These are phyloP conservation scores for Perkinsus olseni DNA, from an alignment of 169 alveolate species.

Conservation along the genomic window DNA sequence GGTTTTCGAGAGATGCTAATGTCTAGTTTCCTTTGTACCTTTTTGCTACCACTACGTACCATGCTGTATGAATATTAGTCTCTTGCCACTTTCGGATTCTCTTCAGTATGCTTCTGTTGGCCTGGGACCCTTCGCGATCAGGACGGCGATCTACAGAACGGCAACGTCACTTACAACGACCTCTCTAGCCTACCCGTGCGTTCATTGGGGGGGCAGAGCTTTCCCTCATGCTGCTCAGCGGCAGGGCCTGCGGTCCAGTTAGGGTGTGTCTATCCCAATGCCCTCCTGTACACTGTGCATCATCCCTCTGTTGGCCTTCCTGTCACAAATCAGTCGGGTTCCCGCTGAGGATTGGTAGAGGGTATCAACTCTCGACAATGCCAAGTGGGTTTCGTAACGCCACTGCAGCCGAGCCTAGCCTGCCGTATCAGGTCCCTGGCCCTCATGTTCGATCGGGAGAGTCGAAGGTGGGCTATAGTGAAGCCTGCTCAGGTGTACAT, in stretches of 20 bases:
- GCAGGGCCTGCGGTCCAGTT: too few relatives aligned
- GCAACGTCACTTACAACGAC: too few relatives aligned
- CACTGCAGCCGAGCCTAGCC: neutral
- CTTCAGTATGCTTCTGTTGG: too few relatives aligned
- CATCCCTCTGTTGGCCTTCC: neutral
- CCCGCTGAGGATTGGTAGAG: neutral
- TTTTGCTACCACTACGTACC: neutral
- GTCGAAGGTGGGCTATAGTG: neutral
- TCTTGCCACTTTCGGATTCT: neutral
- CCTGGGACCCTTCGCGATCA: too few relatives aligned
- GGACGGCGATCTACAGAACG: too few relatives aligned
- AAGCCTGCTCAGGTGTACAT: neutral
- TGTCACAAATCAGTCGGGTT: neutral
- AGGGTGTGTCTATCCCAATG: too few relatives aligned
- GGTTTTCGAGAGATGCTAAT: neutral
- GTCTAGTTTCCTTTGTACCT: neutral
- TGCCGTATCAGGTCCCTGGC: neutral
- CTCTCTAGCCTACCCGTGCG: too few relatives aligned
- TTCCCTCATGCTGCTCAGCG: too few relatives aligned
- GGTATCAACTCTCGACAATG: neutral
- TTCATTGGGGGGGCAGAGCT: too few relatives aligned
- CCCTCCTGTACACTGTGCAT: too few relatives aligned
- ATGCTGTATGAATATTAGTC: neutral
- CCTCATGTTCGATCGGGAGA: slow-evolving; percentile 8
- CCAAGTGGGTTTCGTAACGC: neutral